Evolutionary conservation across 2,329 filamentous ascomycete species (phyloP), one percentile per base, ranked within the genome.

Genomic region (Xylariaceae sp.): DNA sequence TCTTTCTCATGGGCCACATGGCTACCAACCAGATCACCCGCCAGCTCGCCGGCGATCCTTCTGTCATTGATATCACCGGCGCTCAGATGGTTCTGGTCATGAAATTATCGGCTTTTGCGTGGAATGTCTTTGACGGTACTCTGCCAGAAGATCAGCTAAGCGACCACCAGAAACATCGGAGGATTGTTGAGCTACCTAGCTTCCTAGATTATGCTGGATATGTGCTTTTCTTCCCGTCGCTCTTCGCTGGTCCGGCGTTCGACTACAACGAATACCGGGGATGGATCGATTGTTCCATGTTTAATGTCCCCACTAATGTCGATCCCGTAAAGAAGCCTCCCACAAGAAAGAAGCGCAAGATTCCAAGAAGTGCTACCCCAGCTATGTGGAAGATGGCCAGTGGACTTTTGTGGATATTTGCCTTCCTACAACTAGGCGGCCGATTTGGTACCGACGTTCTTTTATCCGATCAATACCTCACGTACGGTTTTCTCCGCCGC

Each of bases 11-110:
- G 92, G 85, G 84, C 44, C 92, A 98, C 69, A 88, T 97, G 85
- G 92, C 91, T 37, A 66, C 92, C 59, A 95, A 82, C 64, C 93
- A 98, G 66, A 85, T 98, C 51, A 73, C 80, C 47, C 86, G 94
- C 32, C 89, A 95, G 66, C 79, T 83, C 32, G 71, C 77, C 32
- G 75, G 86, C 56, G 76, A 81, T 50, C 80, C 87, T 0, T 75
- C 79, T 32, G 68, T 71, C 2, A 75, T 95, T 48, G 93, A 98
- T 64, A 91, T 98, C 56, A 96, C 92, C 0, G 91, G 86, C 33
- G 90, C 92, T 1, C 93, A 98, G 67, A 98, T 98, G 93, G 93
- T 98, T 25, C 71, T 97, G 57, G 85, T 97, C 52, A 98, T 98
- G 89, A 98, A 98, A 68, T 80, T 98, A 27, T 89, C 84, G 19